Evolutionary conservation across 345 rosid genomes (phyloP), one percentile per base, ranked within the genome.

Genomic region (Eucalyptus cloeziana): DNA sequence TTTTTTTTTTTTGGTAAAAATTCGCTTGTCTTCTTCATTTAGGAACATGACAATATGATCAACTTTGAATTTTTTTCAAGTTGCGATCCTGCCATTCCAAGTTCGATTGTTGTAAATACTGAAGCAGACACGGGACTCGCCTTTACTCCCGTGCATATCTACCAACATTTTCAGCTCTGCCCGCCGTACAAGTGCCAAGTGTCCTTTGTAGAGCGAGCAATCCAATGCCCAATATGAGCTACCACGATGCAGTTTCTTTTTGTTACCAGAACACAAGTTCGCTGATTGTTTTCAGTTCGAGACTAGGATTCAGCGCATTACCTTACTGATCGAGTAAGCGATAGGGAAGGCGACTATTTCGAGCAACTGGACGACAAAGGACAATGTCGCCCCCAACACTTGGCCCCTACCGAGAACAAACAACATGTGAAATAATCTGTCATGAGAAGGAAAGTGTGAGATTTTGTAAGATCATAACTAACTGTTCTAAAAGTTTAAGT

Each of bases 301-400:
- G 86, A 37, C 31, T 54, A 87, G 33, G 40, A 76, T 47, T 45
- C 22, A 27, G 76, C 64, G 16, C 6, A 62, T 86, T 49, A 98
- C 99, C 99, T 97, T 98, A 95, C 99, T 97, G 89, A 98, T 98
- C 1, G 99, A 99, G 89, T 93, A 97, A 24, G 98, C 96, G 91
- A 98, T 91, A 7, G 99, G 97, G 85, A 91, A 95, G 93, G 96
- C 94, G 87, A 95, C 47, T 92, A 94, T 93, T 90, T 97, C 96
- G 91, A 98, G 96, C 89, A 96, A 86, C 31, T 90, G 96, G 58
- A 97, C 99, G 88, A 94, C 87, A 21, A 96, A 96, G 81, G 98
- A 92, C 93, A 96, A 94, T 13, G 95, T 90, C 56, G 99, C 97
- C 17, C 17, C 98, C 97, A 87, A 98, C 96, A 10, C 97, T 96